phyloP scores from a whole-genome alignment of 306 rosid species.

The Oemleria cerasiformis region DNA sequence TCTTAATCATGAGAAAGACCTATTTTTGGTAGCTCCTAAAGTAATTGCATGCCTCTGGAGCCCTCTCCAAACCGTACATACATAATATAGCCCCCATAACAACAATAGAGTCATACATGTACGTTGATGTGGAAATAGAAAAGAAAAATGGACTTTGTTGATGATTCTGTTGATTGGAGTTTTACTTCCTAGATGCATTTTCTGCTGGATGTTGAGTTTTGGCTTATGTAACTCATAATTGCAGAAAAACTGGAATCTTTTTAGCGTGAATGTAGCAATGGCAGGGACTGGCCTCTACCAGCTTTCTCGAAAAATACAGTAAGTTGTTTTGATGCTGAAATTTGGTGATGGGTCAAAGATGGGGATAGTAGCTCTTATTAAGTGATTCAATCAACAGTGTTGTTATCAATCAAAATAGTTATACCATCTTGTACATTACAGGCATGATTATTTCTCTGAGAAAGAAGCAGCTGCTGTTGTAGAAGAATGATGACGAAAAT shows the following conservation, averaged over 20 bases:
- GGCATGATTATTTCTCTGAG: slow-evolving; percentile 79
- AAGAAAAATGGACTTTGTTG: not conserved
- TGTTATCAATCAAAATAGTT: not conserved
- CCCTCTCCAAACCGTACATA: not conserved
- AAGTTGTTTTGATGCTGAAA: slow-evolving; percentile 18
- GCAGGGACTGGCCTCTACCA: slow-evolving; percentile 90
- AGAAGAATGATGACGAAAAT: slow-evolving; percentile 69
- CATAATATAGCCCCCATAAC: not conserved
- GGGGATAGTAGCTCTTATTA: not conserved
- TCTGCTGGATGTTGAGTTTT: slow-evolving; percentile 7
- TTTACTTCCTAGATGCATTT: not conserved
- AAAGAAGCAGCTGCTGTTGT: slow-evolving; percentile 42
- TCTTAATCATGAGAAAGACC: not conserved
- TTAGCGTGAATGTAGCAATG: slow-evolving; percentile 88
- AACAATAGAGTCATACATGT: not conserved
- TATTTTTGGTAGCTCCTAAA: not conserved
- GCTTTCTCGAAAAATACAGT: slow-evolving; percentile 78
- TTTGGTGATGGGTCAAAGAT: not conserved
- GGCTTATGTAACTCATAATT: slow-evolving; percentile 18
- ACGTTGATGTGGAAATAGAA: slow-evolving; percentile 1
- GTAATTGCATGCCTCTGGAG: not conserved
- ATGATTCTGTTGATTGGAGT: not conserved
- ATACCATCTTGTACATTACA: slow-evolving; percentile 22
- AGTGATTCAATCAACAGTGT: not conserved
- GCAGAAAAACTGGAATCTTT: slow-evolving; percentile 98